A percentile compares a stretch with the other conserved stretches of the same genome.
These are phyloP conservation scores for Prunus campanulata DNA, from an alignment of 306 rosid genomes.

Conservation along the genomic window DNA sequence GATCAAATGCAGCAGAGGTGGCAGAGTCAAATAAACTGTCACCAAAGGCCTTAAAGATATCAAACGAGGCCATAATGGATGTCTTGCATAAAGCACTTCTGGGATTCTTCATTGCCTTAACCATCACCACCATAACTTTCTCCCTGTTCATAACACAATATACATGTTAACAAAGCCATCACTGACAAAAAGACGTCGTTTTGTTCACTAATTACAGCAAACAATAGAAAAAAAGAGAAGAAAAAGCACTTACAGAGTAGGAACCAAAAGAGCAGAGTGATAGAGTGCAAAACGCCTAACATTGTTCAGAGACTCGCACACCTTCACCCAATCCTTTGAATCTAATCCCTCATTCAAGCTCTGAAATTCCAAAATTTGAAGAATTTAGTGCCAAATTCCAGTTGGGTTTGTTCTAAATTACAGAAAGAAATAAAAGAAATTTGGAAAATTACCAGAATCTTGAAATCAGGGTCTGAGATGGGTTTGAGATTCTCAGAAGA, in stretches of 20 bases:
- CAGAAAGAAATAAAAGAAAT: neutral
- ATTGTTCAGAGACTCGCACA: conserved; percentile 71
- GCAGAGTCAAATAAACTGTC: conserved; percentile 62
- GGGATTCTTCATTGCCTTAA: conserved; percentile 88
- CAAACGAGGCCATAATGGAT: conserved; percentile 90
- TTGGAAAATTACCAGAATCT: conserved; percentile 39
- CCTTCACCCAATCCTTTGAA: conserved; percentile 75
- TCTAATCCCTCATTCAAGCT: conserved; percentile 56
- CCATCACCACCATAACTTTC: conserved; percentile 56
- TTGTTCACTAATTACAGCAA: neutral
- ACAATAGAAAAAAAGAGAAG: neutral
- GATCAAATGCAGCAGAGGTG: conserved; percentile 61
- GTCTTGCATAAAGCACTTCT: conserved; percentile 91
- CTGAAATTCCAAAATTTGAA: conserved; percentile 30
- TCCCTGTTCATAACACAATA: conserved; percentile 43
- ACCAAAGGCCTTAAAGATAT: conserved; percentile 69
- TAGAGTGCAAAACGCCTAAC: conserved; percentile 64
- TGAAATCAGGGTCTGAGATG: conserved; percentile 58
- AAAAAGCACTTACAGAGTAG: conserved; percentile 29
- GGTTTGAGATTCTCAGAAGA: conserved; percentile 69
- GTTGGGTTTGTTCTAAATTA: conserved; percentile 1
- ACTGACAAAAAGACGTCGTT: neutral
- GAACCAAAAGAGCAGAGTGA: conserved; percentile 58
- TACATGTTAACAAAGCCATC: conserved; percentile 18
- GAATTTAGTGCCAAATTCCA: neutral